Conservation (phyloP, 768 basidiomycete species). For the Boletus sensibilis region DNA sequence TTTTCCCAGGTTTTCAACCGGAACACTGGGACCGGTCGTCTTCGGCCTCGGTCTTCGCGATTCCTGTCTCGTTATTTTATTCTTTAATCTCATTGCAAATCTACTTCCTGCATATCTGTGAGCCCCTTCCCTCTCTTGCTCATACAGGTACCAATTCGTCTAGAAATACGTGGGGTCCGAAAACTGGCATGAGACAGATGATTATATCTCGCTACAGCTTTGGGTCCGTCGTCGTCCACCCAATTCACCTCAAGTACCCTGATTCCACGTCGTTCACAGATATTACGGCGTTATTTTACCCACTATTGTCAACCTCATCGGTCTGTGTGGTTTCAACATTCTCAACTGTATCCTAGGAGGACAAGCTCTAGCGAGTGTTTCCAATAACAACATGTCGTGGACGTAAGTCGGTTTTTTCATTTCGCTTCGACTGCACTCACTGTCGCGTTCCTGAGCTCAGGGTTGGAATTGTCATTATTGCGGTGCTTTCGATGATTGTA, state of each 20-base stretch:
- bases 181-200: constrained; percentile 81
- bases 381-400: constrained; percentile 49
- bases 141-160: neutral
- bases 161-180: constrained; percentile 73
- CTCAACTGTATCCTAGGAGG: constrained; percentile 69
- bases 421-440: constrained; percentile 8
- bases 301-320: constrained; percentile 56
- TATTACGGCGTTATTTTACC: constrained; percentile 55
- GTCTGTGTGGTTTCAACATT: constrained; percentile 63
- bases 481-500: constrained; percentile 61
- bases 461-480: constrained; percentile 81
- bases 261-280: constrained; percentile 24
- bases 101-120: constrained; percentile 61
- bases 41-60: constrained; percentile 63
- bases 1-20: constrained; percentile 57
- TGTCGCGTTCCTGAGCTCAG: constrained; percentile 33
- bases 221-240: constrained; percentile 45
- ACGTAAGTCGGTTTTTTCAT: constrained; percentile 35
- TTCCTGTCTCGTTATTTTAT: constrained; percentile 61
- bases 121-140: constrained; percentile 14
- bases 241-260: constrained; percentile 11
- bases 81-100: constrained; percentile 64
- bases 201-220: constrained; percentile 64
- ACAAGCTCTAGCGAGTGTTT: constrained; percentile 59
- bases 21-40: constrained; percentile 62